These are phyloP conservation scores for Sporothrix luriei DNA, from an alignment of 2,329 filamentous ascomycete genomes.

Conservation along the genomic window DNA sequence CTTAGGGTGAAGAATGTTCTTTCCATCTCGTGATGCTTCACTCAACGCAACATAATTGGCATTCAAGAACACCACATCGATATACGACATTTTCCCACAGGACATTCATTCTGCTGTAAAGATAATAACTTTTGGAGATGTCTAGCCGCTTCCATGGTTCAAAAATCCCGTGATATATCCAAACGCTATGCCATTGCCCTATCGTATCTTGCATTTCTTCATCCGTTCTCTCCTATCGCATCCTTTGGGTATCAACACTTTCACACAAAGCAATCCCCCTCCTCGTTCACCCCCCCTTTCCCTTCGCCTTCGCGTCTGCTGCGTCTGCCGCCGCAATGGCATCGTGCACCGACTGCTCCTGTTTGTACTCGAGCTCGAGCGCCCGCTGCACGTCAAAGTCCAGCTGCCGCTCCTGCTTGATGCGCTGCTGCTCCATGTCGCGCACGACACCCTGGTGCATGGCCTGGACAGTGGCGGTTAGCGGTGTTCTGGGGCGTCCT, in stretches of 20 bases:
- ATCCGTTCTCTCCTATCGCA: background rate
- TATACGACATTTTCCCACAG: too few species aligned
- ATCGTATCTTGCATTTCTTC: constrained; percentile 5
- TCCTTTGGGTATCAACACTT: background rate
- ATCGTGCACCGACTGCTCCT: constrained; percentile 76
- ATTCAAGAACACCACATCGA: background rate
- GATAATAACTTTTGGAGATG: constrained; percentile 12
- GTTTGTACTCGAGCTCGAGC: constrained; percentile 86
- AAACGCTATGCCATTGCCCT: constrained; percentile 7
- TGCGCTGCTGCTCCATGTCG: constrained; percentile 88
- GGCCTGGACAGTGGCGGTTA: constrained; percentile 57
- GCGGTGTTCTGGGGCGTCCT: background rate
- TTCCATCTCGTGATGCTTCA: background rate
- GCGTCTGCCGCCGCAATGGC: constrained; percentile 33
- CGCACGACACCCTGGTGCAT: constrained; percentile 96
- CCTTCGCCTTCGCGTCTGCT: background rate
- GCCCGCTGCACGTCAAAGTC: constrained; percentile 91
- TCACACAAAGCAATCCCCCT: background rate
- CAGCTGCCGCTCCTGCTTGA: constrained; percentile 86
- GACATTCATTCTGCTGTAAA: background rate
- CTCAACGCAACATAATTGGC: background rate
- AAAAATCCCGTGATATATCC: background rate
- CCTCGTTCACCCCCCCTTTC: background rate
- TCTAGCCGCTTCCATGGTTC: background rate
- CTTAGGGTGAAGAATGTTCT: too few species aligned